Percentiles rank a stretch among this genome's conserved stretches.
Conservation (phyloP, 495 filamentous ascomycete species). For the Penicillium salamii region DNA sequence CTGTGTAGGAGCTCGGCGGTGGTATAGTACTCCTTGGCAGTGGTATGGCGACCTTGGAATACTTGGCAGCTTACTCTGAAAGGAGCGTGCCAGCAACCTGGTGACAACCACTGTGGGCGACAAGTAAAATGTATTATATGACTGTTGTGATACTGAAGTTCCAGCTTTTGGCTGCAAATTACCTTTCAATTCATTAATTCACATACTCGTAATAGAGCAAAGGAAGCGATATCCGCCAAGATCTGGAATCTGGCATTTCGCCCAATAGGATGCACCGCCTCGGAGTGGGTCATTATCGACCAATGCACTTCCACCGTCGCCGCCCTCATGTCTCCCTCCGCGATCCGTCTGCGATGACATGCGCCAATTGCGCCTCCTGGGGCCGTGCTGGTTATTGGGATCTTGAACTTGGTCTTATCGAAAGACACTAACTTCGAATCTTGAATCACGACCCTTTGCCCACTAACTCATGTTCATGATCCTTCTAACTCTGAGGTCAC, state of each 20-base stretch:
- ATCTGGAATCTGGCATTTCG: not conserved
- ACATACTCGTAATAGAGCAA: too few species aligned
- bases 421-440: too few species aligned
- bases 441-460: too few species aligned
- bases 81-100: conserved; percentile 3
- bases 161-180: too few species aligned
- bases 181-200: too few species aligned
- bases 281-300: not conserved
- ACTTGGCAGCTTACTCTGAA: conserved; percentile 1
- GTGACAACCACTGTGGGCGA: not conserved
- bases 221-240: not conserved
- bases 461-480: too few species aligned
- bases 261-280: not conserved
- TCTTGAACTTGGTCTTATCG: too few species aligned
- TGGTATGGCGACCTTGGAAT: conserved; percentile 1
- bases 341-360: not conserved
- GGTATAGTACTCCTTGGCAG: conserved; percentile 15
- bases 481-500: too few species aligned
- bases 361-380: not conserved
- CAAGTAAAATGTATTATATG: not conserved
- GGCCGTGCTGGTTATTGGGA: too few species aligned
- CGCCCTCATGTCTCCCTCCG: not conserved
- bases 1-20: conserved; percentile 14
- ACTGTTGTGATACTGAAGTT: not conserved
- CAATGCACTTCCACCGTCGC: not conserved